Evolutionary conservation across 192 early-diverging fungal species (phyloP).

Genomic region (Lobosporangium transversale): DNA sequence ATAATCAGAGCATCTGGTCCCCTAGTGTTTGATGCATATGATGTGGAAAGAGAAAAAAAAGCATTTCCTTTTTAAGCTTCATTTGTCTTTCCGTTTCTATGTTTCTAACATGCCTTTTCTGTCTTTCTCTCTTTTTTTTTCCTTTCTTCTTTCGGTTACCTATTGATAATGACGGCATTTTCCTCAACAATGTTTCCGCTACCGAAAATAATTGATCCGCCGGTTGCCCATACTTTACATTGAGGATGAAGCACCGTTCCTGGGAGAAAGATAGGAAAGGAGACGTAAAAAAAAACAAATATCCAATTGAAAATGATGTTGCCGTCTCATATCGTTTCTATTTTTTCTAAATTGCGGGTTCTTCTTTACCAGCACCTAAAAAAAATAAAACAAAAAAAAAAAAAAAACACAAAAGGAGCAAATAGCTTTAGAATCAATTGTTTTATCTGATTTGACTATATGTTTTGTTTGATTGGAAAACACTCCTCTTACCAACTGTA

Average conservation of each 20-base stretch:
- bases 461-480: no score
- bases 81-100: no score
- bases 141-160: no score
- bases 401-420: no score
- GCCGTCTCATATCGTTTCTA: background rate
- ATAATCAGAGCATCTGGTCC: conserved; percentile 64
- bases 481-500: conserved; percentile 58
- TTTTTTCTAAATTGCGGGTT: background rate
- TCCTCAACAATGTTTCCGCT: conserved; percentile 82
- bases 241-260: conserved; percentile 80
- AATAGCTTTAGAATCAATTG: no score
- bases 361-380: conserved; percentile 46
- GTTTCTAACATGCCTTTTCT: no score
- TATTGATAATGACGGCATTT: conserved; percentile 74
- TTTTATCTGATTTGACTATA: no score
- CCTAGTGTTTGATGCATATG: conserved; percentile 21
- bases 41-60: background rate
- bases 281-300: background rate
- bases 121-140: no score
- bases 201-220: conserved; percentile 76
- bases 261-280: no score
- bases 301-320: background rate
- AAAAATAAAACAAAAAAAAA: background rate
- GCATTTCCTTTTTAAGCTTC: background rate
- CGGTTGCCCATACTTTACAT: conserved; percentile 71